These are phyloP conservation scores for Fusarium sp. DNA, from an alignment of 2,329 filamentous ascomycete species.

Conservation along the genomic window DNA sequence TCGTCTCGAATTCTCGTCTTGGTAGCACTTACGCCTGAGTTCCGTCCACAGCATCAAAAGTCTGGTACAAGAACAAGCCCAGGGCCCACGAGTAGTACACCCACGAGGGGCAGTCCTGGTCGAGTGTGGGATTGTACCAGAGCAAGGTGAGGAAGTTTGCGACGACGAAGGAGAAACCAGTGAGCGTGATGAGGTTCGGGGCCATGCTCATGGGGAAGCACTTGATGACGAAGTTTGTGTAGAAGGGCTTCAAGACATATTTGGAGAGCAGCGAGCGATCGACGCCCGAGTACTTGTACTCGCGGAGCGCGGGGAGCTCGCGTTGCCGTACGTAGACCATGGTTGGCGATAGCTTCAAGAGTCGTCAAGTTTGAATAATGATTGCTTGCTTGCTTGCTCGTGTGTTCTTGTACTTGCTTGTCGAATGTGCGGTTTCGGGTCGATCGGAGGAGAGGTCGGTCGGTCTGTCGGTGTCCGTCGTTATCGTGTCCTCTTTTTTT, in stretches of 20 bases:
- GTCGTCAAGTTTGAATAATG: not conserved
- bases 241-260: conserved; percentile 98
- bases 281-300: conserved; percentile 95
- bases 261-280: conserved; percentile 91
- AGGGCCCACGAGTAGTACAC: conserved; percentile 93
- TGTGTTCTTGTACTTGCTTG: not conserved
- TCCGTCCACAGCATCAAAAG: conserved; percentile 96
- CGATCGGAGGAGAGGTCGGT: conserved; percentile 9
- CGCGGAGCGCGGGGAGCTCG: conserved; percentile 85
- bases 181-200: conserved; percentile 86
- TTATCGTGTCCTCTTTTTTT: conserved; percentile 29
- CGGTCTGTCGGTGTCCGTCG: conserved; percentile 16
- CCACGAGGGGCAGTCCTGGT: conserved; percentile 93
- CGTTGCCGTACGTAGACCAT: conserved; percentile 98
- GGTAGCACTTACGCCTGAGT: conserved; percentile 80
- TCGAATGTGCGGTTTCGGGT: not conserved
- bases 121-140: conserved; percentile 95
- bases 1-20: not conserved
- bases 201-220: conserved; percentile 97
- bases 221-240: conserved; percentile 92
- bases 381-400: not conserved
- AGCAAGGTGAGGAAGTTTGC: conserved; percentile 90
- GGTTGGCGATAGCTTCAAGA: conserved; percentile 39
- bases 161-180: conserved; percentile 90
- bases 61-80: conserved; percentile 95